These are phyloP conservation scores for Forsythia viridissima DNA, from an alignment of 257 asterid genomes.

Conservation along the genomic window DNA sequence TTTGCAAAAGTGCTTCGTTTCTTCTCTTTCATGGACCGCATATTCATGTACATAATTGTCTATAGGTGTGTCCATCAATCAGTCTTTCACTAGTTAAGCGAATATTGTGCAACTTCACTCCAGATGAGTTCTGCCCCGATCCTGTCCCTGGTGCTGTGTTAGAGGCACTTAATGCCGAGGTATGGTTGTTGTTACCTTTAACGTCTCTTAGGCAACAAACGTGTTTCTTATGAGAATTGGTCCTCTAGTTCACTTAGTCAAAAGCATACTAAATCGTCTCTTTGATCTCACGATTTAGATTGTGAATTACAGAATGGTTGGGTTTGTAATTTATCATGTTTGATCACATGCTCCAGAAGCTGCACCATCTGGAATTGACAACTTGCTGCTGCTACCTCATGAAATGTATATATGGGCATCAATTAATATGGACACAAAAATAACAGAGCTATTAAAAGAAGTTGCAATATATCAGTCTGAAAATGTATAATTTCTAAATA, in stretches of 20 bases:
- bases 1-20: not conserved
- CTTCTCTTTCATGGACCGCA: not conserved
- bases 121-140: conserved; percentile 98
- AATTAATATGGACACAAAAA: not conserved
- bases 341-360: not conserved
- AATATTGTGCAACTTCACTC: conserved; percentile 90
- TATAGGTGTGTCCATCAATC: conserved; percentile 86
- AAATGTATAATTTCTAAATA: not conserved
- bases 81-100: conserved; percentile 80
- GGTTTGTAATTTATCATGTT: not conserved
- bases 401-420: not conserved
- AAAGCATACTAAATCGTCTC: not conserved
- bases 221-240: not conserved
- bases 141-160: conserved; percentile 88
- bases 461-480: not conserved
- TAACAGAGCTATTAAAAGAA: not conserved
- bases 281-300: not conserved
- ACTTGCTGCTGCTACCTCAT: too few relatives aligned
- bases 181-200: conserved; percentile 25
- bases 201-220: not conserved
- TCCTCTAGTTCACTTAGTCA: not conserved
- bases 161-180: conserved; percentile 97
- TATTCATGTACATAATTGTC: conserved; percentile 22
- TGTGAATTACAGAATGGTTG: not conserved
- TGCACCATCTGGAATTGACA: not conserved